These are phyloP conservation scores for Hemerocallis citrina DNA, from an alignment of 106 monocot species.

Conservation along the genomic window DNA sequence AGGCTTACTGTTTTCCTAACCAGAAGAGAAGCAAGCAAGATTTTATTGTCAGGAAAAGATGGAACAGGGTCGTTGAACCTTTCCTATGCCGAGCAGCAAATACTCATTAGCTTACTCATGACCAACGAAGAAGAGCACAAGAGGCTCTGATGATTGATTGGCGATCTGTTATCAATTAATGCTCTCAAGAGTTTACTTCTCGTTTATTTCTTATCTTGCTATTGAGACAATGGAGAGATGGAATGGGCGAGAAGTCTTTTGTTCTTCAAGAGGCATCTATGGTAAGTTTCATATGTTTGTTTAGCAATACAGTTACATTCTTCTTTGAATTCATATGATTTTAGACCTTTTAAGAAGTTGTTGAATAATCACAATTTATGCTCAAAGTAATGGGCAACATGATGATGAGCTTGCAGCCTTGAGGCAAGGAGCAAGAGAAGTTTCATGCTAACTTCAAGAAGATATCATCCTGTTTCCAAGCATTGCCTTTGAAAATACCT, in stretches of 20 bases:
- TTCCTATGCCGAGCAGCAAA: slow-evolving; percentile 27
- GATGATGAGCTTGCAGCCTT: slow-evolving; percentile 27
- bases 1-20: slow-evolving; percentile 9
- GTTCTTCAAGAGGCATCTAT: slow-evolving; percentile 32
- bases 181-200: slow-evolving; percentile 24
- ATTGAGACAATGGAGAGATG: slow-evolving; percentile 17
- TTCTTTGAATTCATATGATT: background rate
- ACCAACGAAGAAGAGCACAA: slow-evolving; percentile 8
- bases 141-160: slow-evolving; percentile 9
- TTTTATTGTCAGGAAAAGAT: slow-evolving; percentile 17
- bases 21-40: slow-evolving; percentile 27
- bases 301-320: background rate
- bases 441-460: slow-evolving; percentile 27
- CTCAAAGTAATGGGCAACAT: slow-evolving; percentile 28
- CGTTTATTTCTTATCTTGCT: slow-evolving; percentile 17
- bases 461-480: slow-evolving; percentile 20
- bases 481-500: slow-evolving; percentile 29
- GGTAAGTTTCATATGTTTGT: background rate
- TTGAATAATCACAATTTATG: slow-evolving; percentile 18
- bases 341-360: background rate
- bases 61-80: slow-evolving; percentile 20
- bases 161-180: slow-evolving; percentile 22
- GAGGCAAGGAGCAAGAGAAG: slow-evolving; percentile 26
- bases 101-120: slow-evolving; percentile 25
- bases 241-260: slow-evolving; percentile 11